These are phyloP conservation scores for Trichomonascus vanleenenianus DNA, from an alignment of 805 yeast genomes.

Conservation along the genomic window DNA sequence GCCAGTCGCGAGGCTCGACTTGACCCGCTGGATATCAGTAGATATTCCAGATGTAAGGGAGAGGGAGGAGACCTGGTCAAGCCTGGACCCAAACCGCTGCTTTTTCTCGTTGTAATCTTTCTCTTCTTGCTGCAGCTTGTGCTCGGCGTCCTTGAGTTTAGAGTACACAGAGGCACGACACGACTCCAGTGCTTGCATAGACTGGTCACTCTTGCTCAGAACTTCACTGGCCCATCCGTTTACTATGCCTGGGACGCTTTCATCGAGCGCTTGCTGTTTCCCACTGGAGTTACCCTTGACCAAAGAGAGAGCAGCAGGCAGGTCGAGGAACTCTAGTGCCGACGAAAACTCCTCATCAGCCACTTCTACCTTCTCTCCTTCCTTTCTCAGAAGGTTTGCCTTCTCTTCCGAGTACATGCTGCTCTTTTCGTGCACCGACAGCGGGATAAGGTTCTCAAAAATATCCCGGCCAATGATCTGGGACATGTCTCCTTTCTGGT, in stretches of 20 bases:
- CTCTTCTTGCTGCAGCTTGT: slow-evolving; percentile 28
- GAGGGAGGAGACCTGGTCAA: slow-evolving; percentile 34
- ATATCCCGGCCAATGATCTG: slow-evolving; percentile 46
- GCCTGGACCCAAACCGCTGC: slow-evolving; percentile 30
- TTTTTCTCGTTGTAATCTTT: slow-evolving; percentile 29
- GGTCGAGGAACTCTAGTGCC: slow-evolving; percentile 68
- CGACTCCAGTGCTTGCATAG: slow-evolving; percentile 18
- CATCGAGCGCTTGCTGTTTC: slow-evolving; percentile 25
- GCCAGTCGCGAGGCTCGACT: slow-evolving; percentile 32
- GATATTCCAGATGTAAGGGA: slow-evolving; percentile 22
- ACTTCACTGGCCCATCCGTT: slow-evolving; percentile 34
- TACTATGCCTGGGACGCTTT: slow-evolving; percentile 32
- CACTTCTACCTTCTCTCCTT: slow-evolving; percentile 65
- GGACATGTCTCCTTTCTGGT: slow-evolving; percentile 42
- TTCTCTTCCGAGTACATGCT: slow-evolving; percentile 87
- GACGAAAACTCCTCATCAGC: slow-evolving; percentile 74
- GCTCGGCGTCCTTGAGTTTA: slow-evolving; percentile 25
- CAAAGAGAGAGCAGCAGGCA: slow-evolving; percentile 59
- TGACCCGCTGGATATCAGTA: slow-evolving; percentile 24
- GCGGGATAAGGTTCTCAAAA: slow-evolving; percentile 74
- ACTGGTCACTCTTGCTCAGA: slow-evolving; percentile 6
- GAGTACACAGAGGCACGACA: slow-evolving; percentile 17
- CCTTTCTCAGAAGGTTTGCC: slow-evolving; percentile 64
- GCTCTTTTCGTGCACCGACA: slow-evolving; percentile 77
- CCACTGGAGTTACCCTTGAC: slow-evolving; percentile 32